phyloP scores from a whole-genome alignment of 2,329 filamentous ascomycete species.

The Aspergillus sp. region DNA sequence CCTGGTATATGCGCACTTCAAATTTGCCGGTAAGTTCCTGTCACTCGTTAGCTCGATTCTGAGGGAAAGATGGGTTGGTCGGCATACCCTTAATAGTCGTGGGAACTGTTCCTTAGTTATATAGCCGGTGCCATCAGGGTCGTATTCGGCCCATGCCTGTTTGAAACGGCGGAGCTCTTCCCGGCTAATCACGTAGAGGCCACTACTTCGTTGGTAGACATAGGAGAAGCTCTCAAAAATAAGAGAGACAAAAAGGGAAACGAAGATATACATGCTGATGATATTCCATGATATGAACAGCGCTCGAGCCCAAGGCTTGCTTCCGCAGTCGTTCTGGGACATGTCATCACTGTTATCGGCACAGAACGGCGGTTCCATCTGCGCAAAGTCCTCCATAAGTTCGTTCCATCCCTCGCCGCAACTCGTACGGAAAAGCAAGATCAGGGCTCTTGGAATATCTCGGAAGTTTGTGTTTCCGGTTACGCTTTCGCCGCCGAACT shows the following conservation, averaged over 20 bases:
- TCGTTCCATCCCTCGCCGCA: slow-evolving; percentile 95
- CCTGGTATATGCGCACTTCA: slow-evolving; percentile 93
- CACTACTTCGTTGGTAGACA: slow-evolving; percentile 93
- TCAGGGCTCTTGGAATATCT: slow-evolving; percentile 88
- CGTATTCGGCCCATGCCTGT: slow-evolving; percentile 94
- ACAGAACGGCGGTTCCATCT: slow-evolving; percentile 76
- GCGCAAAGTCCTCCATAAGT: slow-evolving; percentile 93
- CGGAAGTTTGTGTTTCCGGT: slow-evolving; percentile 85
- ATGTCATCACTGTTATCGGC: slow-evolving; percentile 63
- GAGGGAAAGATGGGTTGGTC: slow-evolving; percentile 8
- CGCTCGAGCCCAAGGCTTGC: slow-evolving; percentile 79
- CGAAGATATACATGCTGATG: slow-evolving; percentile 99
- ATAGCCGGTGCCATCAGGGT: slow-evolving; percentile 86
- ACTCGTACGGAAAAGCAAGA: slow-evolving; percentile 89
- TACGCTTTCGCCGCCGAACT: slow-evolving; percentile 74
- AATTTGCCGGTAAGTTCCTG: slow-evolving; percentile 89
- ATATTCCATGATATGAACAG: slow-evolving; percentile 98
- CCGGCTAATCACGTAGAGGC: slow-evolving; percentile 83
- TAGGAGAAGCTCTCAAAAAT: slow-evolving; percentile 99
- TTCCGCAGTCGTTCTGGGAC: slow-evolving; percentile 89
- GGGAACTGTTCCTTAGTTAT: slow-evolving; percentile 90
- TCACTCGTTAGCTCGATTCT: slow-evolving; percentile 5
- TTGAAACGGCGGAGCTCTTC: slow-evolving; percentile 97
- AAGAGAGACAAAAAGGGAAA: slow-evolving; percentile 95
- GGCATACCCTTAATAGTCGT: slow-evolving; percentile 70